phyloP scores from a whole-genome alignment of 2,329 filamentous ascomycete species.

The Fusarium begoniae region DNA sequence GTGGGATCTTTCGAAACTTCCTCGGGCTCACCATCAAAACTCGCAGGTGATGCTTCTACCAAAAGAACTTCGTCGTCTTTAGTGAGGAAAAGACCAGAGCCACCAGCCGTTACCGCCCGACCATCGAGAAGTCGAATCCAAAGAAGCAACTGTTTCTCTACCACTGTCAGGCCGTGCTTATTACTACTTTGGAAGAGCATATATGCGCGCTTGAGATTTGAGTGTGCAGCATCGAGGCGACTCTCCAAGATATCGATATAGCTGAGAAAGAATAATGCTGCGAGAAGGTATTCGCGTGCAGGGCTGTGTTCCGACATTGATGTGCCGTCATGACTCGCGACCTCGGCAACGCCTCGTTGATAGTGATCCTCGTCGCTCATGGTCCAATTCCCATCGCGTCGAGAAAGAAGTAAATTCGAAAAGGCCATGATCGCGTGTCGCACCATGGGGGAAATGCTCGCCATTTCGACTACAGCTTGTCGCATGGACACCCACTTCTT shows the following conservation, averaged over 20 bases:
- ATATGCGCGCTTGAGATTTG: slow-evolving; percentile 60
- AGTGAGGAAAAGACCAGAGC: slow-evolving; percentile 62
- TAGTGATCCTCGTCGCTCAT: slow-evolving; percentile 51
- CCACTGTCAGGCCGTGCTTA: slow-evolving; percentile 47
- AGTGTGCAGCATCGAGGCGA: slow-evolving; percentile 56
- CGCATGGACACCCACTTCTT: slow-evolving; percentile 61
- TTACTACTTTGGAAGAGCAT: slow-evolving; percentile 54
- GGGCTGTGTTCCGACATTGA: slow-evolving; percentile 44
- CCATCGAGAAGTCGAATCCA: slow-evolving; percentile 66
- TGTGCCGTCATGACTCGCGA: slow-evolving; percentile 38
- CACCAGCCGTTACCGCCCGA: slow-evolving; percentile 64
- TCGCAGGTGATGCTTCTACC: slow-evolving; percentile 53
- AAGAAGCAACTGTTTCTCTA: slow-evolving; percentile 60
- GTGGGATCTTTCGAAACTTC: slow-evolving; percentile 36
- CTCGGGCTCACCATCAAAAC: slow-evolving; percentile 46
- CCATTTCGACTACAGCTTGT: slow-evolving; percentile 58
- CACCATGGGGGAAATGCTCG: slow-evolving; percentile 57
- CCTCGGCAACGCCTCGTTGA: slow-evolving; percentile 48
- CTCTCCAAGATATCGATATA: slow-evolving; percentile 61
- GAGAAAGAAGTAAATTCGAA: slow-evolving; percentile 55
- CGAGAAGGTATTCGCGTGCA: slow-evolving; percentile 55
- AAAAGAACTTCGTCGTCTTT: slow-evolving; percentile 58
- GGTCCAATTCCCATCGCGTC: slow-evolving; percentile 45
- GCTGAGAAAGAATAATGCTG: slow-evolving; percentile 62
- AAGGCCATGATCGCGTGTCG: slow-evolving; percentile 61